These are phyloP conservation scores for Ustulina deusta DNA, from an alignment of 2,329 filamentous ascomycete species.

Conservation along the genomic window DNA sequence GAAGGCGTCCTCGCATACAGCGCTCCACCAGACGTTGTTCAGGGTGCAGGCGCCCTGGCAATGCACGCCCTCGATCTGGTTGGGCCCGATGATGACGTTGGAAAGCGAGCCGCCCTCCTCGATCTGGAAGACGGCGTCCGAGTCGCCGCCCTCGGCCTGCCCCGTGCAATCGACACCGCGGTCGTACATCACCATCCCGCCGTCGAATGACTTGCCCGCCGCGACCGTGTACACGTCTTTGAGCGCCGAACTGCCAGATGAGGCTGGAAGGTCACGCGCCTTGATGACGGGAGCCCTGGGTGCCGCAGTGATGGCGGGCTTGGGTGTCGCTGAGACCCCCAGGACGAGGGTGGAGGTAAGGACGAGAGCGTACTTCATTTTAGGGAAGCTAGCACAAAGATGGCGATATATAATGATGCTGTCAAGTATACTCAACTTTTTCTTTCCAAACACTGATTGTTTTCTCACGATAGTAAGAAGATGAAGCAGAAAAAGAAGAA, in stretches of 20 bases:
- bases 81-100: conserved; percentile 7
- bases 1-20: conserved; percentile 55
- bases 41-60: conserved; percentile 7
- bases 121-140: conserved; percentile 4
- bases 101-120: conserved; percentile 10
- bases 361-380: conserved; percentile 7
- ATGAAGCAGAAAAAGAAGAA: not conserved
- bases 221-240: conserved; percentile 1
- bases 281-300: conserved; percentile 10
- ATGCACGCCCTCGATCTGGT: conserved; percentile 4
- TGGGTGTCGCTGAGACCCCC: not conserved
- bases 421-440: not conserved
- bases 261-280: conserved; percentile 2
- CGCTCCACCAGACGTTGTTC: conserved; percentile 51
- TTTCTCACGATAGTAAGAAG: not conserved
- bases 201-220: conserved; percentile 1
- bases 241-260: conserved; percentile 8
- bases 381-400: not conserved
- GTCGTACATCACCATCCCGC: conserved; percentile 3
- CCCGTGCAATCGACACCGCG: conserved; percentile 5
- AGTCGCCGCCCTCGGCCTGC: conserved; percentile 1
- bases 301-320: conserved; percentile 2
- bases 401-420: not conserved
- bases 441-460: not conserved
- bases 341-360: not conserved